Percentiles rank a stretch among this genome's conserved stretches.
Conservation (phyloP, 352 stramenopile species). For the Peronospora farinosa region DNA sequence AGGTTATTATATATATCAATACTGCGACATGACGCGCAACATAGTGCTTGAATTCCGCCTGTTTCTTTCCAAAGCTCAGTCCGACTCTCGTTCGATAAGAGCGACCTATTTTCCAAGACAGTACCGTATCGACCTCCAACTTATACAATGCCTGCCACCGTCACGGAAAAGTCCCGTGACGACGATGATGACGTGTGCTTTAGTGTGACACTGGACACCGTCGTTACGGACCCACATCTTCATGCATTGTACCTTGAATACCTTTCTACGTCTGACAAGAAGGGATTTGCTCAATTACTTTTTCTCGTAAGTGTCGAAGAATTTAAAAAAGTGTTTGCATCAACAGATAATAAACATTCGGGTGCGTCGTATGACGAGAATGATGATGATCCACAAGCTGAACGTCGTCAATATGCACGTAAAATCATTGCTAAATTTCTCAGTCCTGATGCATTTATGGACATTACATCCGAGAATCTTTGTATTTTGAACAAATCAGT, state of each 20-base stretch:
- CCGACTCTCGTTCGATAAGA: neutral
- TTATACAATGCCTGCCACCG: too few relatives aligned
- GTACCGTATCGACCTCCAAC: too few relatives aligned
- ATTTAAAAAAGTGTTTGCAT: constrained; percentile 72
- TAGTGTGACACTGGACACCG: constrained; percentile 54
- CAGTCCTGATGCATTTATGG: constrained; percentile 70
- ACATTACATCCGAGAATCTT: constrained; percentile 74
- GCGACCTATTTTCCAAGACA: neutral
- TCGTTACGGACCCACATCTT: constrained; percentile 69
- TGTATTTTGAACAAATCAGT: constrained; percentile 78
- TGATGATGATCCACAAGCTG: constrained; percentile 25
- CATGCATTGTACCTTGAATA: constrained; percentile 80
- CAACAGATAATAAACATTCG: constrained; percentile 1
- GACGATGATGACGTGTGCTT: constrained; percentile 3
- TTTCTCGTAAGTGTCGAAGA: constrained; percentile 86
- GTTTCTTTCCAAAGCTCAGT: constrained; percentile 10
- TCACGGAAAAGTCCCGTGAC: constrained; percentile 1
- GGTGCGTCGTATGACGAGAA: neutral
- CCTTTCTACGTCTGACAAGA: constrained; percentile 55
- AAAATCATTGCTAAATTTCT: constrained; percentile 87
- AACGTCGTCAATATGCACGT: constrained; percentile 65
- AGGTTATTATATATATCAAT: too few relatives aligned
- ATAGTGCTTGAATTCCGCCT: constrained; percentile 12
- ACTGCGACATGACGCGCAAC: constrained; percentile 1
- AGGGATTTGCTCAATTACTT: constrained; percentile 67